Evolutionary conservation across 768 basidiomycete genomes (phyloP).

Genomic region (Boletus fagicola): DNA sequence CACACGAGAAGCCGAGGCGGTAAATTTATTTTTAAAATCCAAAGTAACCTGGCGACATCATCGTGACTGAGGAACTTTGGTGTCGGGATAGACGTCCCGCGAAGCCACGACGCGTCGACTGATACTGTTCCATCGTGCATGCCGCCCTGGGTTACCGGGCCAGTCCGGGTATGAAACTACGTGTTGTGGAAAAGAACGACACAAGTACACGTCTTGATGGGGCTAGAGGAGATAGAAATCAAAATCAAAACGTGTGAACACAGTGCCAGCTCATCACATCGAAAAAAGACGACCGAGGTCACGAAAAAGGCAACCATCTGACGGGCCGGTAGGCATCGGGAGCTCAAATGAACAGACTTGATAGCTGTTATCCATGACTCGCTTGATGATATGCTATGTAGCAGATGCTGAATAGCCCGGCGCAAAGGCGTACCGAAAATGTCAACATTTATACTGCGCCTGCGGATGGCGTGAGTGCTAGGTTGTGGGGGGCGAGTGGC

Average conservation of each 20-base stretch:
- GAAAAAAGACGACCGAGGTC: neutral
- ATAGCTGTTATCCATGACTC: neutral
- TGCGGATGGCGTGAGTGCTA: neutral
- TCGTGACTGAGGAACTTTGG: neutral
- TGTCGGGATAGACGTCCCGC: neutral
- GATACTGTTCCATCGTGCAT: neutral
- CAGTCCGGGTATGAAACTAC: neutral
- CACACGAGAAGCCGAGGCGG: neutral
- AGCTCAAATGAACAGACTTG: neutral
- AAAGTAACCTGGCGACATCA: neutral
- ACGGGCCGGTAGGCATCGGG: neutral
- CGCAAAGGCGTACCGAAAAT: neutral
- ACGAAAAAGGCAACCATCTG: neutral
- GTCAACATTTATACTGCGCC: neutral
- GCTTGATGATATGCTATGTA: neutral
- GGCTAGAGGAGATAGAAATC: neutral
- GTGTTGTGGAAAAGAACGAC: neutral
- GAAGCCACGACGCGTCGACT: neutral
- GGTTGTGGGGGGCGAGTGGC: neutral
- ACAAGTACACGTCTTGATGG: neutral
- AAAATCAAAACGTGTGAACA: neutral
- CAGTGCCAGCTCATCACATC: neutral
- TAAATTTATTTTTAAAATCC: neutral
- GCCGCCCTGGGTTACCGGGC: neutral
- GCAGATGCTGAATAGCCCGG: neutral